Evolutionary conservation across 305 asterid species (phyloP).

Genomic region (Plantago lanceolata): DNA sequence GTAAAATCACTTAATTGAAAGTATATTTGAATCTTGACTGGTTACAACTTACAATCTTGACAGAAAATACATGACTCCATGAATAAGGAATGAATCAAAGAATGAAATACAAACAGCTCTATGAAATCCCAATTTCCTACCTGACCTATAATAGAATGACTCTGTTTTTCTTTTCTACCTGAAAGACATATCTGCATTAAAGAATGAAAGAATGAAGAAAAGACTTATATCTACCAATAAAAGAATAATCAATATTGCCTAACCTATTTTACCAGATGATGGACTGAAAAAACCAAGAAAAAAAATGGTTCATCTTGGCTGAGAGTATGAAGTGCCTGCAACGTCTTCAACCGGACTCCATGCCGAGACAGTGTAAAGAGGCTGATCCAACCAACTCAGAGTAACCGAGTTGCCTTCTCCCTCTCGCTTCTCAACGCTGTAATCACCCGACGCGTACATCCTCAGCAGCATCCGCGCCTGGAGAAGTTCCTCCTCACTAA

Average conservation of each 20-base stretch:
- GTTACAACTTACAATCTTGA: conserved; percentile 4
- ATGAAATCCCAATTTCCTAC: not conserved
- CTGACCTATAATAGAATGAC: conserved; percentile 2
- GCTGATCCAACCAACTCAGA: conserved; percentile 74
- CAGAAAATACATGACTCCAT: conserved; percentile 4
- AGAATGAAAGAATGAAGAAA: conserved; percentile 8
- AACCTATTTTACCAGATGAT: not conserved
- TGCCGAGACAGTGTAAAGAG: conserved; percentile 72
- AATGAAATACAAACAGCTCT: conserved; percentile 1
- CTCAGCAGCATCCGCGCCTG: conserved; percentile 78
- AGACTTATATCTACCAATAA: conserved; percentile 3
- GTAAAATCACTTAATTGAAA: conserved; percentile 8
- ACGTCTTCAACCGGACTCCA: conserved; percentile 48
- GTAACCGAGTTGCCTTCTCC: conserved; percentile 33
- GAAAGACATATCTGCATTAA: conserved; percentile 8
- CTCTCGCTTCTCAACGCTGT: conserved; percentile 35
- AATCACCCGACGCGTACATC: conserved; percentile 52
- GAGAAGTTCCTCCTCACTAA: conserved; percentile 59
- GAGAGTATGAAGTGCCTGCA: conserved; percentile 50
- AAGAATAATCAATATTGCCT: not conserved
- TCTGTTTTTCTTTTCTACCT: conserved; percentile 3
- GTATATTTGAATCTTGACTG: not conserved
- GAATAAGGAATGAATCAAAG: conserved; percentile 9
- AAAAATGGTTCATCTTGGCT: conserved; percentile 26
- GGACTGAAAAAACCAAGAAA: not conserved